Conservation (phyloP, 2,329 filamentous ascomycete genomes). For the Fusarium nurragi region DNA sequence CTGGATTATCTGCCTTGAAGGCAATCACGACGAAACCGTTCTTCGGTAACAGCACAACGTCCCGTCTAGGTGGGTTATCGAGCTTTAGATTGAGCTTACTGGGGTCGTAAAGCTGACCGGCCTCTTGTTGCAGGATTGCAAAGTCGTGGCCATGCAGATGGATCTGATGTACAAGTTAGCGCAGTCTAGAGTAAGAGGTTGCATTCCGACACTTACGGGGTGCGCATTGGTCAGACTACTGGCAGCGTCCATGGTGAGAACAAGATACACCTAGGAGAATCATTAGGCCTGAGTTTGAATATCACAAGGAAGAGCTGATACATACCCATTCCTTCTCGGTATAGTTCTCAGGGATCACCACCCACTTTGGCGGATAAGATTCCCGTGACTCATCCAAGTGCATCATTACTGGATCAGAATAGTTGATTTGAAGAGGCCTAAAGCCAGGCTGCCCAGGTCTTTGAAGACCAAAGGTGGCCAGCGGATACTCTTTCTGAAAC, state of each 20-base stretch:
- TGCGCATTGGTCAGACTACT: constrained; percentile 16
- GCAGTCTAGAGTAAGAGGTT: accelerated
- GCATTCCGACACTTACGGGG: constrained; percentile 16
- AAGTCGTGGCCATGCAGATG: constrained; percentile 42
- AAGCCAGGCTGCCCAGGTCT: constrained; percentile 7
- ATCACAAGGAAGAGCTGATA: accelerated
- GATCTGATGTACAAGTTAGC: constrained; percentile 1
- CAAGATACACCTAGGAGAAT: constrained; percentile 23
- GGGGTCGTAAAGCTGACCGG: constrained; percentile 11
- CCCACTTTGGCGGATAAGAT: constrained; percentile 20
- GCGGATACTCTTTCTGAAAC: constrained; percentile 15
- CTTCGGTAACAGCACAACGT: constrained; percentile 58
- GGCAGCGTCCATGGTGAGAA: constrained; percentile 22
- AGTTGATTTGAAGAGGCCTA: constrained; percentile 31
- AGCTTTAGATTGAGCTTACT: constrained; percentile 26
- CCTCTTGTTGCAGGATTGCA: constrained; percentile 31
- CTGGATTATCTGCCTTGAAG: constrained; percentile 59
- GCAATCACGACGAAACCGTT: constrained; percentile 58
- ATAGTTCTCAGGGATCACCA: constrained; percentile 34
- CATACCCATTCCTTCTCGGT: constrained; percentile 34
- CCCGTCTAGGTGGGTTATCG: constrained; percentile 60
- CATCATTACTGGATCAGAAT: constrained; percentile 26
- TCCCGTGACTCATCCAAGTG: constrained; percentile 15
- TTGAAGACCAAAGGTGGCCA: constrained; percentile 26
- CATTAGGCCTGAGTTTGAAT: neutral